Evolutionary conservation across 805 yeast species (phyloP), one percentile per base, ranked within the genome.

Genomic region (Wickerhamomyces bovis): DNA sequence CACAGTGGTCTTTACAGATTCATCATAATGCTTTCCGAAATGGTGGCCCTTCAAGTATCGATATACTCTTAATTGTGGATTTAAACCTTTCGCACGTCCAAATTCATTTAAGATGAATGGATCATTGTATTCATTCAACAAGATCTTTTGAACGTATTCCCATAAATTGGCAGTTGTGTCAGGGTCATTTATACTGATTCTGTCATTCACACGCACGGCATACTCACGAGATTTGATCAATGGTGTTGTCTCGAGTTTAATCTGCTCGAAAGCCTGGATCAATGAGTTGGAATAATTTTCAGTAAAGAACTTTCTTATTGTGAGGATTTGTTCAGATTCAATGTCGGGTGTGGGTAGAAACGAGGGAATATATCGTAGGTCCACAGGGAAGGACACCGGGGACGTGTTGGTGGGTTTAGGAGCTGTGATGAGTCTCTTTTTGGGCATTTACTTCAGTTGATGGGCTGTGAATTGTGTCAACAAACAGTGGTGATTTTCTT

Each of bases 21-120:
- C 85, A 53, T 81, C 87, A 53, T 78, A 79, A 55, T 81, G 86
- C 50, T 73, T 68, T 4, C 76, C 81, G 53, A 81, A 81, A 55
- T 71, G 77, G 49, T 81, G 85, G 0, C 84, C 84, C 50, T 69
- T 66, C 3, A 57, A 54, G 56, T 81, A 81, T 41, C 85, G 54
- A 57, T 81, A 81, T 6, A 80, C 60, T 35, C 87, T 57, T 13
- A 81, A 56, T 45, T 79, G 78, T 1, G 82, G 77, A 48, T 80
- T 79, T 40, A 80, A 66, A 0, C 81, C 80, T 23, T 59, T 58
- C 0, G 80, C 79, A 11, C 44, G 44, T 0, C 43, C 20, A 53
- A 78, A 76, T 11, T 61, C 67, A 0, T 42, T 44, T 2, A 64
- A 68, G 10, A 66, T 61, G 10, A 55, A 64, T 1, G 51, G 52